Evolutionary conservation across 768 basidiomycete species (phyloP), one percentile per base, ranked within the genome.

Genomic region (Hortiboletus campestris): DNA sequence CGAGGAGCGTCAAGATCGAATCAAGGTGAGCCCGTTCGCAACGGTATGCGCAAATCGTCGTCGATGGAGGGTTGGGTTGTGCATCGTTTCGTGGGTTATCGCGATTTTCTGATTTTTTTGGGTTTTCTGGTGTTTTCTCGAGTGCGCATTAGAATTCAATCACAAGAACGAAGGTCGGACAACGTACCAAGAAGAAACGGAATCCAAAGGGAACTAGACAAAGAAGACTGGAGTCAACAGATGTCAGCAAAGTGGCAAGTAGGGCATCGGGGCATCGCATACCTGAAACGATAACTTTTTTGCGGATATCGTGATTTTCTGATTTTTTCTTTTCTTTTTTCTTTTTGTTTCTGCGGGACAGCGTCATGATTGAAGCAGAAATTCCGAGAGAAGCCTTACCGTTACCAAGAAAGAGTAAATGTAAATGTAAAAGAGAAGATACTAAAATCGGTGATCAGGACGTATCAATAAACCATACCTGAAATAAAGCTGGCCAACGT

Each of bases 91-190:
- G 16, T 47, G 40, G 39, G n/a, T 57, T 46, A 40, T 58, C 11
- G 46, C 29, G 9, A 35, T 43, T 58, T 57, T 57, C 32, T 17
- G n/a, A 19, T 45, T 56, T 56, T 56, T 48, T 20, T 6, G 29
- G 2, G 17, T 53, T 45, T 53, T 53, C 8, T 38, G 19, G 4
- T 25, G 28, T 19, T 51, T 39, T 56, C 29, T 39, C 4, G 12
- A 11, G 6, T 19, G 29, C 2, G 32, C 2, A 17, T 58, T 11
- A 42, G 45, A 10, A 7, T 11, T 19, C 29, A 6, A 3, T 34
- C 17, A n/a, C 12, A 6, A 22, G 19, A 20, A 6, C 8, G 16
- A 0, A n/a, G 35, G 34, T 5, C 1, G 20, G 46, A 29, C 29
- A 19, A 31, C 46, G 22, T 39, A 49, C 57, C 36, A 29, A 25